Evolutionary conservation across 495 filamentous ascomycete genomes (phyloP).

Genomic region (Hypoxylon rickii): DNA sequence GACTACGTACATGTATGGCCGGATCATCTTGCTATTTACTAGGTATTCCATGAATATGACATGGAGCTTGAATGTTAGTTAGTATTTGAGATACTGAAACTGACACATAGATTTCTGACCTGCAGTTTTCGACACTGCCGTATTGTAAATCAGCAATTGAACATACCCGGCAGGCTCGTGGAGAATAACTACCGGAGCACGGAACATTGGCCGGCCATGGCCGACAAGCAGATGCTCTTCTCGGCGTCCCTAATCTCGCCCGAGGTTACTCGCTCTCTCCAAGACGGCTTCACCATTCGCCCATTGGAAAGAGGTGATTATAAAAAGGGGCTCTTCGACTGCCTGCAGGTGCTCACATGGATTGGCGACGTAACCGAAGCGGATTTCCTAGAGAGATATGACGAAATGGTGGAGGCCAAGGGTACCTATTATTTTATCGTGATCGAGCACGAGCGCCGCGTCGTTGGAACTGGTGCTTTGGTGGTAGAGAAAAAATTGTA

Average conservation of each 20-base stretch:
- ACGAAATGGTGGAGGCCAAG: slow-evolving; percentile 71
- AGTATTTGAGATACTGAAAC: too few species aligned
- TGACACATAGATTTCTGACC: too few species aligned
- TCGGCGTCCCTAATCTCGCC: slow-evolving; percentile 69
- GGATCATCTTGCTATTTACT: too few species aligned
- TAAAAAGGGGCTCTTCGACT: slow-evolving; percentile 71
- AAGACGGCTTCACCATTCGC: slow-evolving; percentile 73
- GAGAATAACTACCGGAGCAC: too few species aligned
- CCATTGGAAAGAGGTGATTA: slow-evolving; percentile 75
- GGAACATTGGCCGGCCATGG: slow-evolving; percentile 14
- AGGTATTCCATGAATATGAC: too few species aligned
- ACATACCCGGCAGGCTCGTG: too few species aligned
- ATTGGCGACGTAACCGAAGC: slow-evolving; percentile 76
- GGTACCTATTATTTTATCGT: slow-evolving; percentile 80
- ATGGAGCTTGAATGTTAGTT: too few species aligned
- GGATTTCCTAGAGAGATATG: slow-evolving; percentile 72
- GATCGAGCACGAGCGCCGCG: slow-evolving; percentile 63
- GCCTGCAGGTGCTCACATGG: slow-evolving; percentile 78
- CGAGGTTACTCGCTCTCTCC: slow-evolving; percentile 63
- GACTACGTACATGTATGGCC: too few species aligned
- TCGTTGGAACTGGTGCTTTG: slow-evolving; percentile 80
- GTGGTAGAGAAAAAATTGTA: slow-evolving; percentile 77
- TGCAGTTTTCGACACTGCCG: too few species aligned
- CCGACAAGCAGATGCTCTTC: slow-evolving; percentile 61
- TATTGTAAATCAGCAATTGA: too few species aligned